These are phyloP conservation scores for Xylariaceae sp. DNA, from an alignment of 2,329 filamentous ascomycete species.

Conservation along the genomic window DNA sequence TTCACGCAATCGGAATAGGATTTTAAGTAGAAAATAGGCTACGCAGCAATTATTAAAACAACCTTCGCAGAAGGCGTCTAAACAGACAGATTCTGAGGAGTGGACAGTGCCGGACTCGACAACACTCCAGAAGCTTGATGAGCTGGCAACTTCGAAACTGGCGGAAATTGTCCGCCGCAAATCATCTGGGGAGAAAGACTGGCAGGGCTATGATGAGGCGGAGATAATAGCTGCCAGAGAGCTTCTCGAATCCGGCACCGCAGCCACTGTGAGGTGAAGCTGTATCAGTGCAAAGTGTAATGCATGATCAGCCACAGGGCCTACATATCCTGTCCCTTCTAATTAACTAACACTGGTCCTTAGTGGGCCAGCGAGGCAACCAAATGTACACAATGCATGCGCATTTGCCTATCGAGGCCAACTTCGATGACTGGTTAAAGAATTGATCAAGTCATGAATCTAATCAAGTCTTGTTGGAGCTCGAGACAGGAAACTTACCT, in stretches of 20 bases:
- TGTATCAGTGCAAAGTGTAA: conserved; percentile 1
- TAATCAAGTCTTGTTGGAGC: too few relatives aligned
- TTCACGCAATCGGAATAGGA: too few relatives aligned
- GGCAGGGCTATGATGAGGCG: conserved; percentile 67
- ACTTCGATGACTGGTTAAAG: too few relatives aligned
- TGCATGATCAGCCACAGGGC: not conserved
- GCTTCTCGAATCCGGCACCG: conserved; percentile 55
- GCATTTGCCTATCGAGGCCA: too few relatives aligned
- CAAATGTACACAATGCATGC: not conserved
- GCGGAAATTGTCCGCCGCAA: conserved; percentile 69
- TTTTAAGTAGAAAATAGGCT: conserved; percentile 37
- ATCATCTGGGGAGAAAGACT: conserved; percentile 57
- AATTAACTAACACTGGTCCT: conserved; percentile 3
- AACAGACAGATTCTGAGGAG: conserved; percentile 45
- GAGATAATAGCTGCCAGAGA: conserved; percentile 70
- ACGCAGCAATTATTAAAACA: conserved; percentile 48
- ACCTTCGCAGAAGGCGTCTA: conserved; percentile 37
- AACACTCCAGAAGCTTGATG: conserved; percentile 65
- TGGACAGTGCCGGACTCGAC: conserved; percentile 52
- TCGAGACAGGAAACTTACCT: too few relatives aligned
- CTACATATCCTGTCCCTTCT: not conserved
- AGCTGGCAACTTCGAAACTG: conserved; percentile 69
- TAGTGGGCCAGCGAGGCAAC: not conserved
- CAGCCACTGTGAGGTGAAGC: conserved; percentile 41
- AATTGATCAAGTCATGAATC: too few relatives aligned